Evolutionary conservation across 257 asterid species (phyloP), one percentile per base, ranked within the genome.

Genomic region (Nicotiana attenuata): DNA sequence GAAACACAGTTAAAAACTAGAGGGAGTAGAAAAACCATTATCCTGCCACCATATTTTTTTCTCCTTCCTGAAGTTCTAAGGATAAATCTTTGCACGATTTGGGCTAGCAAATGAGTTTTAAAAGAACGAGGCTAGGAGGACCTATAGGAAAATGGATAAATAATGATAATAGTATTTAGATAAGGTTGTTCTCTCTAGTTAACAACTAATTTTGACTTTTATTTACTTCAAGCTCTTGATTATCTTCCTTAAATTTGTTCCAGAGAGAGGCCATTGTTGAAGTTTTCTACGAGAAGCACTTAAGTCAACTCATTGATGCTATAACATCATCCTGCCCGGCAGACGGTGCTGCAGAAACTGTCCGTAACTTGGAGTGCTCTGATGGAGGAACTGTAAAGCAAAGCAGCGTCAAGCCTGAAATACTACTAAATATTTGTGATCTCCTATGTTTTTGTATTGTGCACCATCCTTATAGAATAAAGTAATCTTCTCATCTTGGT

Each of bases 381-480:
- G 85, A 82, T 84, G 91, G 83, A 86, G 90, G 84, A 77, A 80
- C 85, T 77, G 85, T 85, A 88, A 86, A 81, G 81, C 93, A 82
- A 80, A 89, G 86, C 77, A 67, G 85, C 29, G 88, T 86, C 86
- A 94, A 90, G 88, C 97, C 99, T 73, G 99, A 96, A 84, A 96
- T 94, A 77, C 87, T 96, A 56, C 85, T 94, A 80, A 94, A 92
- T 86, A 88, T 93, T 79, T 94, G 98, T 87, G 99, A 96, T 83
- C 93, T 96, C 85, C 94, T 96, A 80, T 92, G 96, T 94, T 96
- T 93, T 88, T 96, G 98, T 66, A 92, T 96, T 65, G 81, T 93
- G 91, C 98, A 94, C 88, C 99, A 96, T 87, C 97, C 99, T 26
- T 88, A 89, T 78, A 91, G 96, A 89, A 96, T 94, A 86, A 94